These are phyloP conservation scores for Kalaharituber pfeilii DNA, from an alignment of 2,329 filamentous ascomycete genomes.

Conservation along the genomic window DNA sequence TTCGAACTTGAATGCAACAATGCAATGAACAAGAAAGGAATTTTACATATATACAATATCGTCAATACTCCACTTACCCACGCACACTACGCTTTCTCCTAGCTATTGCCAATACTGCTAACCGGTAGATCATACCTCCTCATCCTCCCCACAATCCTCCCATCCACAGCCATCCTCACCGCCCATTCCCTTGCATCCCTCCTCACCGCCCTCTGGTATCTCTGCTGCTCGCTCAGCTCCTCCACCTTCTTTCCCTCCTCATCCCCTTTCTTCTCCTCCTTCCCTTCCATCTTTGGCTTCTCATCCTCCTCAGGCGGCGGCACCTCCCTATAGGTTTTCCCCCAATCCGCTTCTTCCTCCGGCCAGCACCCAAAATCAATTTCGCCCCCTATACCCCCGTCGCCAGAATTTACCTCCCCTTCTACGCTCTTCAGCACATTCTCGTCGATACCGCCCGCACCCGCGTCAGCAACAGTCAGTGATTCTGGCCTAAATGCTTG, in stretches of 20 bases:
- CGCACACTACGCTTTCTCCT: no score
- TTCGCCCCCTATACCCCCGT: constrained; percentile 5
- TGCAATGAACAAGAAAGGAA: no score
- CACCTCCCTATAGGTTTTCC: constrained; percentile 6
- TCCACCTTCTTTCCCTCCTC: neutral
- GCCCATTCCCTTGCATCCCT: neutral
- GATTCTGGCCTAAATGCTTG: constrained; percentile 12
- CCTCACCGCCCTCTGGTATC: neutral
- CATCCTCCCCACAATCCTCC: neutral
- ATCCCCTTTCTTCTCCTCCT: neutral
- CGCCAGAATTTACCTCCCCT: constrained; percentile 3
- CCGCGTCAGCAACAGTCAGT: constrained; percentile 1
- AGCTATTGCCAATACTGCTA: no score
- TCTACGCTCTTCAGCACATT: constrained; percentile 3
- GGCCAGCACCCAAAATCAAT: constrained; percentile 6
- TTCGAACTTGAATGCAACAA: no score
- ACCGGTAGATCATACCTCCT: neutral
- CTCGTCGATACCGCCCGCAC: neutral
- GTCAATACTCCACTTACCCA: no score
- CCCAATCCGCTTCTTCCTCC: constrained; percentile 17
- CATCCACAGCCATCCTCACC: neutral
- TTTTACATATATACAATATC: no score
- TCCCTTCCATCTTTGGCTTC: constrained; percentile 3
- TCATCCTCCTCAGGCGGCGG: constrained; percentile 10
- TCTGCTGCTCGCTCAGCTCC: neutral